Evolutionary conservation across 73 alveolate genomes (phyloP), one percentile per base, ranked within the genome.

Genomic region (Paramecium sexaurelia): DNA sequence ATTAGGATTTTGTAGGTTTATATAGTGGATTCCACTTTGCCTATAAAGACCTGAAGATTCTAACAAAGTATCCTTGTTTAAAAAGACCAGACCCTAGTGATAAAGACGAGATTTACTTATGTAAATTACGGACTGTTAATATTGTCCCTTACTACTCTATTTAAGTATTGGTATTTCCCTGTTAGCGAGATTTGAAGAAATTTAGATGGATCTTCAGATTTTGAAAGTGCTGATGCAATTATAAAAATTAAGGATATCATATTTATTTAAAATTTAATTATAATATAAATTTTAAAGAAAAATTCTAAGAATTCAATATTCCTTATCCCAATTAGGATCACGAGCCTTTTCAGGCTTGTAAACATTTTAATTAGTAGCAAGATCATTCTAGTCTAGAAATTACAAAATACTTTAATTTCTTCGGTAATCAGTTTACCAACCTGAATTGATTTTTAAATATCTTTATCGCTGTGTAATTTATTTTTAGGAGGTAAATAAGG

Each of bases 271-370:
- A 3, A 45, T 45, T 45, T 5, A 3, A 11, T 0, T 45, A 13
- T 45, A 45, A 45, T n/a, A 43, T 43, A 3, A 43, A 43, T 43
- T 43, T 43, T 43, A 43, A n/a, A 43, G 55, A 43, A 43, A 43
- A 43, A 45, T 13, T 13, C 7, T 20, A 24, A 56, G 40, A 0
- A 56, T 17, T 61, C 85, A 84, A 84, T 33, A 84, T 0, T 84
- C 92, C 55, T 84, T 55, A 51, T 84, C 92, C 92, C 92, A 84
- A 84, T 84, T 55, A 7, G 92, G 85, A 35, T 55, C 85, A 19
- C 89, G 37, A 20, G 68, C 92, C 20, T 84, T 84, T 36, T 84
- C 85, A 20, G 91, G 91, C 13, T 55, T 78, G 40, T 55, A 47
- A 20, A 45, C 75, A 47, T 55, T 26, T 6, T 20, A 27, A 5